phyloP scores from a whole-genome alignment of 495 filamentous ascomycete genomes.

The Penicillium waksmanii region DNA sequence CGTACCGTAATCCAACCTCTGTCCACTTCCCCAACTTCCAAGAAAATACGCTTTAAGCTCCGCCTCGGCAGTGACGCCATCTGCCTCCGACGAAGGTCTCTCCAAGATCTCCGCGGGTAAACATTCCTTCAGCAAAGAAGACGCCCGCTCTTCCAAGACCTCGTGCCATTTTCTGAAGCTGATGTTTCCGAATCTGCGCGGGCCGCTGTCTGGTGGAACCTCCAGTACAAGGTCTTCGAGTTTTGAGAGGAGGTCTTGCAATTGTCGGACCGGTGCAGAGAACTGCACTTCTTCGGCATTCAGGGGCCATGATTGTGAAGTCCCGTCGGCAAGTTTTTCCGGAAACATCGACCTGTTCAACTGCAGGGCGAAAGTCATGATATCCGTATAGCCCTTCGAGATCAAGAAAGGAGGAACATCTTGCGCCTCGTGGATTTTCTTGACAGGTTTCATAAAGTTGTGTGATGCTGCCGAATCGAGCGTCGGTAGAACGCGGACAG shows the following conservation, averaged over 20 bases:
- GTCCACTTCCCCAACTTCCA: constrained; percentile 84
- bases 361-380: constrained; percentile 84
- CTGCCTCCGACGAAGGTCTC: constrained; percentile 27
- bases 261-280: constrained; percentile 62
- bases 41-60: constrained; percentile 83
- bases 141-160: constrained; percentile 61
- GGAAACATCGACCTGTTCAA: constrained; percentile 89
- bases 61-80: constrained; percentile 49
- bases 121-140: constrained; percentile 62
- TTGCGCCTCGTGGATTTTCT: constrained; percentile 78
- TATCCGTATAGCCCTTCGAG: constrained; percentile 81
- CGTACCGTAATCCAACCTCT: constrained; percentile 92
- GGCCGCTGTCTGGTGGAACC: constrained; percentile 81
- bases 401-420: constrained; percentile 78
- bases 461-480: constrained; percentile 36
- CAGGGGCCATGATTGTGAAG: constrained; percentile 58
- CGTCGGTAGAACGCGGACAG: constrained; percentile 34
- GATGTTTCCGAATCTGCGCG: constrained; percentile 87
- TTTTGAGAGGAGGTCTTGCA: constrained; percentile 63
- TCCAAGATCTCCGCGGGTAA: constrained; percentile 58
- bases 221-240: constrained; percentile 72
- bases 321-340: constrained; percentile 41
- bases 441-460: constrained; percentile 48
- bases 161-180: constrained; percentile 84
- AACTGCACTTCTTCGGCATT: constrained; percentile 50